phyloP scores from a whole-genome alignment of 495 filamentous ascomycete species.

The Aspergillus funiculosus region DNA sequence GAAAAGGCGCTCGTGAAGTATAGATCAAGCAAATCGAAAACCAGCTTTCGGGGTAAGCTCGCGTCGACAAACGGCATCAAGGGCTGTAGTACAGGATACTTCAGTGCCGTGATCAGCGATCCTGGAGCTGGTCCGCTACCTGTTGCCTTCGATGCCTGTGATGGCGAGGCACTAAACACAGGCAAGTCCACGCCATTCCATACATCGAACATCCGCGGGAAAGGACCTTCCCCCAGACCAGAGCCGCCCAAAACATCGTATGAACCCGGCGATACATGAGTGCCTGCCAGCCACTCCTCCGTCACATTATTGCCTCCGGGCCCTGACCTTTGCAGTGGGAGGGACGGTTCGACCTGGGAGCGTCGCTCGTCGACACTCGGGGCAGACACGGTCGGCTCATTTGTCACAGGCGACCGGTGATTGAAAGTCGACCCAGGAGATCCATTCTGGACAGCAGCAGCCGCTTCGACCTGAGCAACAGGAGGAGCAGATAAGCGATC shows the following conservation, averaged over 20 bases:
- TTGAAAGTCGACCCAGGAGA: constrained; percentile 28
- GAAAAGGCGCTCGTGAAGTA: constrained; percentile 86
- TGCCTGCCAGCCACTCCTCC: constrained; percentile 38
- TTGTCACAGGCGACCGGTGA: constrained; percentile 30
- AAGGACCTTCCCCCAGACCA: constrained; percentile 26
- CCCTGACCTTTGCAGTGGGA: constrained; percentile 16
- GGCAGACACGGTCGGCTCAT: constrained; percentile 31
- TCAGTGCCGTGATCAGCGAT: constrained; percentile 35
- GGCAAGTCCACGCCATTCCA: constrained; percentile 34
- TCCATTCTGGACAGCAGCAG: constrained; percentile 22
- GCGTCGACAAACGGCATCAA: constrained; percentile 68
- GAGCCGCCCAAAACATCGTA: constrained; percentile 30
- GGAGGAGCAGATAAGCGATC: not conserved
- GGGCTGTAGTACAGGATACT: constrained; percentile 84
- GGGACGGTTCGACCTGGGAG: constrained; percentile 20
- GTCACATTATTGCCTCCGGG: constrained; percentile 24
- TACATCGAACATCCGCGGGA: constrained; percentile 34
- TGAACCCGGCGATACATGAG: constrained; percentile 37
- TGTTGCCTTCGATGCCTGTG: constrained; percentile 15
- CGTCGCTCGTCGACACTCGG: constrained; percentile 32
- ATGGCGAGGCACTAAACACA: constrained; percentile 17
- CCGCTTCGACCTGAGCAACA: constrained; percentile 8
- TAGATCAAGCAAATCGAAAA: constrained; percentile 79
- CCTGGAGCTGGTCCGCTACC: constrained; percentile 17
- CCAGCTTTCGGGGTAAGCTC: constrained; percentile 68